Evolutionary conservation across 2,329 filamentous ascomycete species (phyloP).

Genomic region (Sarocladiaceae sp.): DNA sequence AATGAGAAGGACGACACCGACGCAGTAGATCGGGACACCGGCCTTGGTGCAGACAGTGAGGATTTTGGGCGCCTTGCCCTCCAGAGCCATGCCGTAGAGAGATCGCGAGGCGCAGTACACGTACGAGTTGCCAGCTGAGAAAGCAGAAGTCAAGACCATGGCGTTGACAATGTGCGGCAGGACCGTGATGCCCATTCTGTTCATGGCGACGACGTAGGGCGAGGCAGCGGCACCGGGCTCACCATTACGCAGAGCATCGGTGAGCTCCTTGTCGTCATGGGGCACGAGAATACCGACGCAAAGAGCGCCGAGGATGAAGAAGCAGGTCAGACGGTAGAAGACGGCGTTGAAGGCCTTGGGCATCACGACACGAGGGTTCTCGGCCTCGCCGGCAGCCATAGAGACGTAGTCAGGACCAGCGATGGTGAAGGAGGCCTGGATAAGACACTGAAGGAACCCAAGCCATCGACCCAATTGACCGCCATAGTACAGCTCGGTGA

Average conservation of each 20-base stretch:
- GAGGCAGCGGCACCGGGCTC: constrained; percentile 63
- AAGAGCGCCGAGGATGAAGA: constrained; percentile 70
- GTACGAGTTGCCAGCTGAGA: constrained; percentile 60
- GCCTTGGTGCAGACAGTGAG: constrained; percentile 53
- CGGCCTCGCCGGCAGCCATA: constrained; percentile 64
- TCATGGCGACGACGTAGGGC: constrained; percentile 63
- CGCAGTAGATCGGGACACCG: constrained; percentile 71
- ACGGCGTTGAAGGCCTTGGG: constrained; percentile 72
- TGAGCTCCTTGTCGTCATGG: constrained; percentile 58
- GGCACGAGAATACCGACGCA: constrained; percentile 67
- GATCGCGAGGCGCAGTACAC: constrained; percentile 62
- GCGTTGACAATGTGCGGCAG: constrained; percentile 69
- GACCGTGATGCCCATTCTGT: constrained; percentile 53
- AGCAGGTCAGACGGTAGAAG: constrained; percentile 69
- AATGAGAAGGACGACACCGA: constrained; percentile 58
- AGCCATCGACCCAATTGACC: constrained; percentile 66
- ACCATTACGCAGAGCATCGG: constrained; percentile 50
- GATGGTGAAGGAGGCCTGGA: constrained; percentile 62
- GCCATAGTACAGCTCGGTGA: constrained; percentile 56
- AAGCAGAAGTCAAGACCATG: constrained; percentile 60
- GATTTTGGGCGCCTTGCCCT: constrained; percentile 58
- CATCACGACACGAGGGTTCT: constrained; percentile 63
- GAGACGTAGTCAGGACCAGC: constrained; percentile 63
- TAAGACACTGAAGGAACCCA: constrained; percentile 70
- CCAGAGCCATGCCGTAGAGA: constrained; percentile 61